These are phyloP conservation scores for Tetrahymena malaccensis DNA, from an alignment of 73 alveolate species.

Conservation along the genomic window DNA sequence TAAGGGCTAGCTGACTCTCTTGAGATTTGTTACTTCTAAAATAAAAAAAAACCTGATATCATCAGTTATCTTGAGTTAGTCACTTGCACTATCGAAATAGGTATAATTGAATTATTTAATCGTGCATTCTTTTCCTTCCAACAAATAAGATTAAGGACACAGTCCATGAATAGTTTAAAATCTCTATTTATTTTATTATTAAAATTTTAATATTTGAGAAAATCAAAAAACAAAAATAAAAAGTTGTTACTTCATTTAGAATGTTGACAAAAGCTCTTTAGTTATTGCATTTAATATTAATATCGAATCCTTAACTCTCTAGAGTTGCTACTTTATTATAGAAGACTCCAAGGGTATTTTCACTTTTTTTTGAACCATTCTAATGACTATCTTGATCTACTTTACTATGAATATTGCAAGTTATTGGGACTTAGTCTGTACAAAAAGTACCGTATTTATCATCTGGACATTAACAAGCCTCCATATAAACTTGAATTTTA, in stretches of 20 bases:
- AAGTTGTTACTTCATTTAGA: neutral
- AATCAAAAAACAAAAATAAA: too few relatives aligned
- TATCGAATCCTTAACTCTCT: neutral
- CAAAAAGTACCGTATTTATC: neutral
- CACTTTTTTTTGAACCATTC: too few relatives aligned
- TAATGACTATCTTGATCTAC: neutral
- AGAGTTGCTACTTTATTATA: neutral
- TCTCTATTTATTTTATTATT: neutral
- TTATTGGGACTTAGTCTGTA: neutral
- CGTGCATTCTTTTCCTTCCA: neutral
- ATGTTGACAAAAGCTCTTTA: neutral
- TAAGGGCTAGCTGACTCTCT: neutral
- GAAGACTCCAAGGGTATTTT: neutral
- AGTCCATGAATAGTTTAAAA: neutral
- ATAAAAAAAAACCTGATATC: neutral
- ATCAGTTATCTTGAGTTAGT: neutral
- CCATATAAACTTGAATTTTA: neutral
- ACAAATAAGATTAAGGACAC: neutral
- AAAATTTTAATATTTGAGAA: neutral
- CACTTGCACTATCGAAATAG: neutral
- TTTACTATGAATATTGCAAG: neutral
- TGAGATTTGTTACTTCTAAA: neutral
- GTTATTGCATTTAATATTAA: neutral
- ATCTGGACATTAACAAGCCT: neutral
- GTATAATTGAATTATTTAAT: neutral